Evolutionary conservation across 2,329 filamentous ascomycete species (phyloP), one percentile per base, ranked within the genome.

Genomic region (Aschersonia sp.): DNA sequence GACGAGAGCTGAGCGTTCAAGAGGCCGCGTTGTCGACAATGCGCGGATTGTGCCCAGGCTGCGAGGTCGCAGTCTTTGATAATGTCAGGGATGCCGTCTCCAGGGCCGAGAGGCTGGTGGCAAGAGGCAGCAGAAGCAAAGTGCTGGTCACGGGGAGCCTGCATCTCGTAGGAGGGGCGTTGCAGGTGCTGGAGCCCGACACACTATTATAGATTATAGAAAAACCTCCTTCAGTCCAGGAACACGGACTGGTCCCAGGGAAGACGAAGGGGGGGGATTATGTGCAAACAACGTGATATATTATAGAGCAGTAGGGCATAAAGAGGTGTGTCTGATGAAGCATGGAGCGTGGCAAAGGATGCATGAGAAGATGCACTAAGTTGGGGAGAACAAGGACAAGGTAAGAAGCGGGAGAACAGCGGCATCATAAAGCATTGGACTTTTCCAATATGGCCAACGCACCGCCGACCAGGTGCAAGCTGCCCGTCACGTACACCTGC

Each of bases 131-230:
- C 46, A 55, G 60, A 3, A 70, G 71, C 45, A 69, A 47, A 43
- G 78, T 82, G 0, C 66, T 95, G 47, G 81, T 87, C 8, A 94
- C 88, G 11, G 88, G 88, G 2, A 94, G 87, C 61, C 66, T 94
- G 58, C 84, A 94, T 69, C 71, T 95, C 40, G 87, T 89, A 1
- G 87, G 88, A 6, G 85, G 84, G 9, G 69, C 88, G 43, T 68
- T 94, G 46, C 81, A 85, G 60, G 79, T 85, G 1, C 63, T 94
- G 50, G 86, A 71, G 56, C 68, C 69, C 7, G 63, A 65, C 10
- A 56, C 56, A 49, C 56, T 63, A 53, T 57, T 63, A 41, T 70
- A 57, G 54, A 39, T 44, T 9, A 33, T 4, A 12, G 14, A 6
- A 31, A 30, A 30, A 9, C 30, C 14, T 29, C 9, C 9, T 31